Conservation (phyloP, 495 filamentous ascomycete species). For the Aspergillus saccharolyticus region DNA sequence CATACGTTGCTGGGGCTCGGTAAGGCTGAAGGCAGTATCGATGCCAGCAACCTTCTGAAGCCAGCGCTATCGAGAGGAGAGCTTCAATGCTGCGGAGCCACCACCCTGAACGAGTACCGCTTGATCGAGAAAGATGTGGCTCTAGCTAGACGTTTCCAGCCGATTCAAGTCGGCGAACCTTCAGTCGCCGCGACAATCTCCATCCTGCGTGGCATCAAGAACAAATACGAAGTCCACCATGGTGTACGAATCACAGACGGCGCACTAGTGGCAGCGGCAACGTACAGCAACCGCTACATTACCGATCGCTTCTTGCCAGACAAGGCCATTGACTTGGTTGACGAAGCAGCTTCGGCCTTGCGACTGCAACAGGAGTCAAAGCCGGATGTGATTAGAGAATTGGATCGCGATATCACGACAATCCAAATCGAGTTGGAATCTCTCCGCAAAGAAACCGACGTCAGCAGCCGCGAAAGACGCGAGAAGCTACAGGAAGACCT, state of each 20-base stretch:
- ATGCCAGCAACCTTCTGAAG: conserved; percentile 92
- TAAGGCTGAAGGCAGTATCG: conserved; percentile 92
- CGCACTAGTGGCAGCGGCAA: conserved; percentile 86
- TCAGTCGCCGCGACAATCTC: conserved; percentile 89
- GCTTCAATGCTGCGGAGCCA: conserved; percentile 91
- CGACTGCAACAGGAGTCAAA: conserved; percentile 95
- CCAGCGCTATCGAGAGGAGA: conserved; percentile 90
- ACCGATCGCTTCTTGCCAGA: conserved; percentile 93
- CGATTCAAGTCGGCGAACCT: conserved; percentile 84
- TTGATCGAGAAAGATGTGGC: conserved; percentile 95
- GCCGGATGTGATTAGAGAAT: conserved; percentile 82
- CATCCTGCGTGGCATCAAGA: conserved; percentile 93
- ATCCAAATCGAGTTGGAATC: conserved; percentile 97
- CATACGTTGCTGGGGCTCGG: conserved; percentile 89
- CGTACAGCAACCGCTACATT: conserved; percentile 91
- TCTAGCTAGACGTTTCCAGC: conserved; percentile 87
- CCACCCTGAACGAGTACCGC: conserved; percentile 87
- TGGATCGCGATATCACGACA: conserved; percentile 93
- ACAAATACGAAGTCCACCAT: conserved; percentile 95
- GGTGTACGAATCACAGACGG: conserved; percentile 87
- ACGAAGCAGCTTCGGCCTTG: conserved; percentile 88
- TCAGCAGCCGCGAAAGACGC: conserved; percentile 80
- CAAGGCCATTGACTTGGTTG: conserved; percentile 95
- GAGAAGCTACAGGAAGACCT: conserved; percentile 75
- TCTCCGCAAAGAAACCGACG: conserved; percentile 87